These are phyloP conservation scores for Avena eriantha DNA, from an alignment of 176 grass and related monocot species.

Conservation along the genomic window DNA sequence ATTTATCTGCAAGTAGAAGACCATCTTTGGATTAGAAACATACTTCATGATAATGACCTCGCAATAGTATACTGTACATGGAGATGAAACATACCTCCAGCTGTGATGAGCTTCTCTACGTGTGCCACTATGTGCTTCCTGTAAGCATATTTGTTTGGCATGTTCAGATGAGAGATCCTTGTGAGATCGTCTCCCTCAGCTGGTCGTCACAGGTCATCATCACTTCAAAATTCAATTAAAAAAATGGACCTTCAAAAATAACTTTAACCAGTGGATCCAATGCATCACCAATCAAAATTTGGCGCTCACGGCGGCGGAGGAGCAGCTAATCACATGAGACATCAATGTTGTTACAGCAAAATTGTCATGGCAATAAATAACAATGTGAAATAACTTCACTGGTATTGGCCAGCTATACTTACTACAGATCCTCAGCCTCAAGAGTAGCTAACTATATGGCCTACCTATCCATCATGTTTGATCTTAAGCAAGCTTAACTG, in stretches of 20 bases:
- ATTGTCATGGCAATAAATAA: not conserved
- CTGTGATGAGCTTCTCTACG: slow-evolving; percentile 64
- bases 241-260: not conserved
- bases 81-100: slow-evolving; percentile 49
- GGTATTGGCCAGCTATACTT: not conserved
- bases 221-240: slow-evolving; percentile 45
- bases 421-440: not conserved
- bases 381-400: not conserved
- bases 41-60: not conserved
- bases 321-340: not conserved
- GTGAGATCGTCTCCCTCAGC: slow-evolving; percentile 59
- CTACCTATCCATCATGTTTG: not conserved
- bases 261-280: slow-evolving; percentile 33
- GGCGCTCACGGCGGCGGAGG: not conserved
- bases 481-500: not conserved
- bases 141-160: slow-evolving; percentile 65
- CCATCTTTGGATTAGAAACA: not conserved
- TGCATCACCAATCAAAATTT: slow-evolving; percentile 57
- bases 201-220: slow-evolving; percentile 73
- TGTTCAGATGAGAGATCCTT: slow-evolving; percentile 59
- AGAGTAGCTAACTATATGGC: not conserved
- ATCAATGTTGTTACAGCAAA: not conserved
- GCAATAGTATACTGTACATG: not conserved
- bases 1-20: slow-evolving; percentile 45
- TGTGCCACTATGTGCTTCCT: slow-evolving; percentile 64